phyloP scores from a whole-genome alignment of 2,329 filamentous ascomycete genomes.

The Aspergillus ustus region DNA sequence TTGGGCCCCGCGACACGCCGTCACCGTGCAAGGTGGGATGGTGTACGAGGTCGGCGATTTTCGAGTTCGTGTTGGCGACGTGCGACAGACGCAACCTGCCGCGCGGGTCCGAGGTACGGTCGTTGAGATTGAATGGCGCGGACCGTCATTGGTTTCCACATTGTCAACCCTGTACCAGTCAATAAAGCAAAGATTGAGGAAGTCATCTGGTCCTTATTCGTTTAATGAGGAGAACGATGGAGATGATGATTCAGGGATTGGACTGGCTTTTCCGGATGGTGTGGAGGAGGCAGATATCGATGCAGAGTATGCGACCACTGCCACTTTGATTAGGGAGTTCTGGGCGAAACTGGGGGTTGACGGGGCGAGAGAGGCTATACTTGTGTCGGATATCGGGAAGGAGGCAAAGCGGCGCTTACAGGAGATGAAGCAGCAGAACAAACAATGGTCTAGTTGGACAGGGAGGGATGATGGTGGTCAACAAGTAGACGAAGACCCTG shows the following conservation, averaged over 20 bases:
- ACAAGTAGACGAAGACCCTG: conserved; percentile 34
- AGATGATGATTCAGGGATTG: conserved; percentile 32
- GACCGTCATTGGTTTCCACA: conserved; percentile 39
- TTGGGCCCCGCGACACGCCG: conserved; percentile 48
- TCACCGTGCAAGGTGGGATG: conserved; percentile 40
- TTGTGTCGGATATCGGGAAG: conserved; percentile 46
- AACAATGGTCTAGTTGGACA: conserved; percentile 13
- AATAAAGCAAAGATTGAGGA: not conserved
- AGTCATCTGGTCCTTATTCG: not conserved
- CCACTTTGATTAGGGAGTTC: conserved; percentile 47
- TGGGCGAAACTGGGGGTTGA: conserved; percentile 44
- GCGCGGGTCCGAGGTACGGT: conserved; percentile 46
- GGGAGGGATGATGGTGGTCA: conserved; percentile 19
- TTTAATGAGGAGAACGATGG: not conserved
- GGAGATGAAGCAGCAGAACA: conserved; percentile 25
- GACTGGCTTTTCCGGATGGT: conserved; percentile 30
- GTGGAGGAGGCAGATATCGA: conserved; percentile 46
- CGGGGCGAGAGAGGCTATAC: conserved; percentile 46
- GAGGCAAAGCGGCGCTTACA: conserved; percentile 40
- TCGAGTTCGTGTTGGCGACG: conserved; percentile 47
- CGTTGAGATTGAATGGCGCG: conserved; percentile 51
- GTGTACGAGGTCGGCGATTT: conserved; percentile 51
- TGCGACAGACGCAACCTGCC: conserved; percentile 45
- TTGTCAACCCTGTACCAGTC: conserved; percentile 22
- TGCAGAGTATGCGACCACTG: conserved; percentile 39